Evolutionary conservation across 345 rosid species (phyloP).

Genomic region (Populus simonii): DNA sequence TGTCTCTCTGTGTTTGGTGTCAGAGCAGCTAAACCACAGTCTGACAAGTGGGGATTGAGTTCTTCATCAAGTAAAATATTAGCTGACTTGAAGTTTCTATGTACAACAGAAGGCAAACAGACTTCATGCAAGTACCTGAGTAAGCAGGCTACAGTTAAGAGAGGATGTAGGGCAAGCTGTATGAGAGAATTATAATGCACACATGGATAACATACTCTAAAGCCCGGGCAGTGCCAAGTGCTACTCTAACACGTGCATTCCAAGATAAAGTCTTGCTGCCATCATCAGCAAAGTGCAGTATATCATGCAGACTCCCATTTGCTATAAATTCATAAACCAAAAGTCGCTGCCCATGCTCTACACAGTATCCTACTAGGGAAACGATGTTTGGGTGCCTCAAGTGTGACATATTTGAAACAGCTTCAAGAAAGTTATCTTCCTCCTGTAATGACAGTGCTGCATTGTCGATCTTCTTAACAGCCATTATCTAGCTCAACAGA

Average conservation of each 20-base stretch:
- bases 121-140: slow-evolving; percentile 97
- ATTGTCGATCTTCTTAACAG: slow-evolving; percentile 91
- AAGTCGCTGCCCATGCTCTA: slow-evolving; percentile 96
- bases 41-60: slow-evolving; percentile 90
- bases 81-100: slow-evolving; percentile 95
- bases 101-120: slow-evolving; percentile 93
- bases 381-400: slow-evolving; percentile 92
- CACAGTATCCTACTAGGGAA: slow-evolving; percentile 78
- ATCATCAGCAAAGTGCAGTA: slow-evolving; percentile 77
- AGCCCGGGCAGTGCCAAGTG: slow-evolving; percentile 95
- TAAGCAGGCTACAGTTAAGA: slow-evolving; percentile 18
- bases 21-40: slow-evolving; percentile 93
- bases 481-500: slow-evolving; percentile 54
- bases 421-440: slow-evolving; percentile 91
- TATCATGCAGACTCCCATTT: slow-evolving; percentile 81
- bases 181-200: slow-evolving; percentile 3
- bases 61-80: slow-evolving; percentile 96
- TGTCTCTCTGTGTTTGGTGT: slow-evolving; percentile 91
- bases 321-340: slow-evolving; percentile 74
- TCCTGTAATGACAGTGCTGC: slow-evolving; percentile 85
- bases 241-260: slow-evolving; percentile 98
- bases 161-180: slow-evolving; percentile 1
- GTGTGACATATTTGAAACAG: slow-evolving; percentile 86
- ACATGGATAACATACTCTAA: slow-evolving; percentile 70
- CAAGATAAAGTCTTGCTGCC: slow-evolving; percentile 63